Conservation (phyloP, 768 basidiomycete genomes). For the Coprinopsis sp. region DNA sequence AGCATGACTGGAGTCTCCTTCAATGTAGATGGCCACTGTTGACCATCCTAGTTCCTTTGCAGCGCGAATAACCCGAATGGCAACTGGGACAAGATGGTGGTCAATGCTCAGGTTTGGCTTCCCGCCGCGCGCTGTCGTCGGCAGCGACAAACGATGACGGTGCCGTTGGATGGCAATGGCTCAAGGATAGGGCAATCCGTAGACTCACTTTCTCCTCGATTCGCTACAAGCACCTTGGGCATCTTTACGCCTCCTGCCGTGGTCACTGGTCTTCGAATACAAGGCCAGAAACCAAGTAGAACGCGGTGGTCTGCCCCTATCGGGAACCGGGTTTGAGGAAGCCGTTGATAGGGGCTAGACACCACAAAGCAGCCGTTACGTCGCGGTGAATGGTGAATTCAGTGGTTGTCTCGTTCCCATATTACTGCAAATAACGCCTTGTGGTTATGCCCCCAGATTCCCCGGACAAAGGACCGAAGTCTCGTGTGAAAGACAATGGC, state of each 20-base stretch:
- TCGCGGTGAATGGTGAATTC: too few species aligned
- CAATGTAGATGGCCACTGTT: constrained; percentile 84
- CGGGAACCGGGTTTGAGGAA: neutral
- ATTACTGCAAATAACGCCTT: neutral
- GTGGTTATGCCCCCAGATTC: constrained; percentile 17
- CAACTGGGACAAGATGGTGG: constrained; percentile 44
- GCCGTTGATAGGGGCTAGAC: neutral
- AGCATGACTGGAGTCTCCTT: constrained; percentile 77
- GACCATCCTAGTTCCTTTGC: constrained; percentile 84
- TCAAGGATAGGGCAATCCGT: constrained; percentile 21
- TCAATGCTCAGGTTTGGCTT: neutral
- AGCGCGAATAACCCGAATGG: constrained; percentile 84
- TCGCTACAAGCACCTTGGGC: constrained; percentile 72
- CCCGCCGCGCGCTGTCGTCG: constrained; percentile 13
- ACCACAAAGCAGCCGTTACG: too few species aligned
- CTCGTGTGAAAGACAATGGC: constrained; percentile 15
- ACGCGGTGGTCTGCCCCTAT: neutral
- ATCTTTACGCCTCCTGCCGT: constrained; percentile 17
- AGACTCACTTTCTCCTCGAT: constrained; percentile 60
- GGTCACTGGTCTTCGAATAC: neutral
- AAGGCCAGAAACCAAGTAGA: too few species aligned
- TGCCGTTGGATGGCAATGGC: too few species aligned
- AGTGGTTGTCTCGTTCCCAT: neutral
- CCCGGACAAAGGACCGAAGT: neutral
- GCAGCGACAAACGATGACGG: constrained; percentile 4